These are phyloP conservation scores for Dimocarpus longan DNA, from an alignment of 345 rosid species.

Conservation along the genomic window DNA sequence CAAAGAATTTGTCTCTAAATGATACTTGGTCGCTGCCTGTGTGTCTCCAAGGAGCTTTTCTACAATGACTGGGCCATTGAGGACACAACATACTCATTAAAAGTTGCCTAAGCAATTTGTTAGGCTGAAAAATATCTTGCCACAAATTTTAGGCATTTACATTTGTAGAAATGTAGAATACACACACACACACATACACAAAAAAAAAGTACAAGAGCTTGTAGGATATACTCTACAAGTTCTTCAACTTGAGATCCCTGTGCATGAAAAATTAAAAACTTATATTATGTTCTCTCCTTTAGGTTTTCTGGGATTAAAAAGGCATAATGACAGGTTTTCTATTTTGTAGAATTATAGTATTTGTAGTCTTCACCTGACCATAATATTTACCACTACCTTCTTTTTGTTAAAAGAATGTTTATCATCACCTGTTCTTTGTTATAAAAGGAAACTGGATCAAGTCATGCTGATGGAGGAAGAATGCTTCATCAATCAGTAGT, in stretches of 20 bases:
- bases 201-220: no score
- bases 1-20: not conserved
- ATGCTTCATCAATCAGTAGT: slow-evolving; percentile 82
- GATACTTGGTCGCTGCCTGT: not conserved
- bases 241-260: not conserved
- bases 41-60: not conserved
- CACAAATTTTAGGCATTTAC: not conserved
- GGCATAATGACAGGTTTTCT: not conserved
- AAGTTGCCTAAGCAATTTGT: not conserved
- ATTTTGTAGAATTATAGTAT: not conserved
- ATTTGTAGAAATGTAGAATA: not conserved
- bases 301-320: not conserved
- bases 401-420: slow-evolving; percentile 37
- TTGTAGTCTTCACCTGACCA: slow-evolving; percentile 1
- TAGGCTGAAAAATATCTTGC: not conserved
- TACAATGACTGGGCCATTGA: not conserved
- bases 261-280: not conserved
- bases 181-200: no score
- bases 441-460: slow-evolving; percentile 58
- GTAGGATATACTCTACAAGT: not conserved
- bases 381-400: not conserved
- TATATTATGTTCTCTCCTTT: not conserved
- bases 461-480: slow-evolving; percentile 69
- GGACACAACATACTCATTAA: not conserved
- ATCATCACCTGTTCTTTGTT: slow-evolving; percentile 2